Percentiles rank a stretch among this genome's conserved stretches.
These are phyloP conservation scores for Bruguiera gymnorhiza DNA, from an alignment of 345 rosid genomes.

Conservation along the genomic window DNA sequence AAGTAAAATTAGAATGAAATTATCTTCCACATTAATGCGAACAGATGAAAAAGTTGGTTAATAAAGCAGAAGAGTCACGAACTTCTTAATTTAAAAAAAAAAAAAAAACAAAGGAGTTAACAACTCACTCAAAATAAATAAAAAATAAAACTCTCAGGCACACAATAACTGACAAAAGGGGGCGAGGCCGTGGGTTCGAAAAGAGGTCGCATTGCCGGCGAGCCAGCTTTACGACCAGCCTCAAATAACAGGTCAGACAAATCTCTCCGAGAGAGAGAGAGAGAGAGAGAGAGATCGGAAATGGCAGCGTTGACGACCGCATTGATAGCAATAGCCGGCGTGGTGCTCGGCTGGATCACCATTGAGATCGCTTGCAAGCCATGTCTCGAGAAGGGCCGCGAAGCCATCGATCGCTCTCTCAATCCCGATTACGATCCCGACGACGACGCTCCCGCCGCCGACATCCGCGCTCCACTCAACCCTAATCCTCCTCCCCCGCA, in stretches of 20 bases:
- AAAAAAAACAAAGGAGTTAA: too few species aligned
- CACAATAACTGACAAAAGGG: too few species aligned
- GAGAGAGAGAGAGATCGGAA: slow-evolving; percentile 6
- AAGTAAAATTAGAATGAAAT: too few species aligned
- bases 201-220: too few species aligned
- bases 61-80: too few species aligned
- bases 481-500: slow-evolving; percentile 1
- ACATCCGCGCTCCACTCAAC: slow-evolving; percentile 43
- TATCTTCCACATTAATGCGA: too few species aligned
- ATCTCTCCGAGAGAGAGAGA: background rate
- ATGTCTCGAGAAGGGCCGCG: slow-evolving; percentile 65
- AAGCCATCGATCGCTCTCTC: slow-evolving; percentile 77
- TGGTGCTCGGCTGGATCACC: slow-evolving; percentile 69
- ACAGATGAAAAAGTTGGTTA: too few species aligned
- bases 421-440: slow-evolving; percentile 81
- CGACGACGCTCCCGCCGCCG: slow-evolving; percentile 26
- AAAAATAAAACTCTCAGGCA: too few species aligned
- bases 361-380: slow-evolving; percentile 88
- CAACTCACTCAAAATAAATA: too few species aligned
- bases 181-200: too few species aligned
- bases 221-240: too few species aligned
- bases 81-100: too few species aligned
- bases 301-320: slow-evolving; percentile 73
- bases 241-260: background rate
- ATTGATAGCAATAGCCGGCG: slow-evolving; percentile 63